Conservation (phyloP, 1,284 basidiomycete species). For the Apiotrichum mycotoxinovorans region DNA sequence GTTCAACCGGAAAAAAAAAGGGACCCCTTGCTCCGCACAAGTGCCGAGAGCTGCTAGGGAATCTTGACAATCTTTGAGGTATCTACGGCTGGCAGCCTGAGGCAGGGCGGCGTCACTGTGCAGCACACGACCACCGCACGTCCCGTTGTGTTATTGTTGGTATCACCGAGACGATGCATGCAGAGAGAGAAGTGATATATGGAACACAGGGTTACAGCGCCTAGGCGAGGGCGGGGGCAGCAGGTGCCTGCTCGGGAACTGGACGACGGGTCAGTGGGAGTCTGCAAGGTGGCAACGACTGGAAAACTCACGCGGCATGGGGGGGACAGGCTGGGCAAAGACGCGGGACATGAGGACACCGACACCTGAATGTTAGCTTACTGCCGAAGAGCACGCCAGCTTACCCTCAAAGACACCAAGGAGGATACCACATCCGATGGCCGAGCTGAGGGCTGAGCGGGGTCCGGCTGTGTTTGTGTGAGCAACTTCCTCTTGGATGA, state of each 20-base stretch:
- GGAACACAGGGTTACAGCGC: slow-evolving; percentile 12
- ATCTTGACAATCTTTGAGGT: not conserved
- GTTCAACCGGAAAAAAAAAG: not conserved
- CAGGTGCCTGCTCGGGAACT: slow-evolving; percentile 35
- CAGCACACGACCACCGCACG: not conserved
- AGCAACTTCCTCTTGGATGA: not conserved
- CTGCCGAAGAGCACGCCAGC: not conserved
- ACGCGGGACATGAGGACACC: slow-evolving; percentile 49
- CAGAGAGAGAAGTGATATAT: slow-evolving; percentile 21
- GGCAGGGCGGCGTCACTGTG: no score
- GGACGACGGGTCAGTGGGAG: not conserved
- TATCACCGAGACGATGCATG: slow-evolving; percentile 15
- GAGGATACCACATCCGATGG: slow-evolving; percentile 92
- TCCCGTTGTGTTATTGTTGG: not conserved
- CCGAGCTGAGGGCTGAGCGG: slow-evolving; percentile 80
- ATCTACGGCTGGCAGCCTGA: not conserved
- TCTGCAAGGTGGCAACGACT: not conserved
- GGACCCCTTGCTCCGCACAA: not conserved
- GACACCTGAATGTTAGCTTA: slow-evolving; percentile 24
- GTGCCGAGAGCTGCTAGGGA: no score
- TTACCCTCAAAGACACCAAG: slow-evolving; percentile 81
- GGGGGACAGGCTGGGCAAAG: slow-evolving; percentile 49
- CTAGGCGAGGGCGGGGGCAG: slow-evolving; percentile 31
- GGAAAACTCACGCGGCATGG: slow-evolving; percentile 42
- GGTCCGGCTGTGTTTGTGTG: slow-evolving; percentile 68